Base-by-base conservation (phyloP, 495 filamentous ascomycete genomes). In the Podospora comata region DNA sequence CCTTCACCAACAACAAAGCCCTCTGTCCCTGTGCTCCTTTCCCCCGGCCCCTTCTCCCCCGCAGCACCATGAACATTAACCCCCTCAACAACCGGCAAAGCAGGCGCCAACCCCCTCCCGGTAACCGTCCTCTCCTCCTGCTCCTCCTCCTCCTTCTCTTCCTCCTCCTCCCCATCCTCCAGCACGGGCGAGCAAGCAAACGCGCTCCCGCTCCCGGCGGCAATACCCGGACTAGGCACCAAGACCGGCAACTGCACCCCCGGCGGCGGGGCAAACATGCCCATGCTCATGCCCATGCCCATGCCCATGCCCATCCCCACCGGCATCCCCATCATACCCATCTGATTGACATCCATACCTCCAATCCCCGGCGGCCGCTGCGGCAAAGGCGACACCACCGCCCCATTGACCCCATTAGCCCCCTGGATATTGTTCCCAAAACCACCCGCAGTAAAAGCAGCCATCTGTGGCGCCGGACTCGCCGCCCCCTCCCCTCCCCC, bases 331-430 rank as follows among this genome's bases (percentile, higher is more conserved):
- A 57, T 53, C 48, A 44, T 64, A 20, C 18, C 55, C 59, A 15
- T 62, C 61, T 48, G 39, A 11, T 13, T 64, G 26, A 28, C 32
- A 61, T 28, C 59, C 59, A 53, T 68, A n/a, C 39, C 66, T 16
- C 61, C 28, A 48, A 48, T 48, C 34, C 3, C 18, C 27, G 19
- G 13, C 44, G 23, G 60, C 19, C 23, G 39, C 13, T 62, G 65
- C 26, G 65, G 62, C 20, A 65, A 61, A 26, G 65, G 68, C 32
- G 68, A 30, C 4, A 59, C 39, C 1, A 61, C 62, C 16, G 4
- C 13, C 16, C 55, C 67, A 15, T 32, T 54, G 3, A 16, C 30
- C 20, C 20, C 0, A 11, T 48, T 48, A 3, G 39, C 39, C 1
- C 39, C 39, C 39, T 48, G 39, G 34, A 4, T 39, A 48, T 13